Base-by-base conservation (phyloP, 2,329 filamentous ascomycete genomes). In the Verticillium zaregamsianum region DNA sequence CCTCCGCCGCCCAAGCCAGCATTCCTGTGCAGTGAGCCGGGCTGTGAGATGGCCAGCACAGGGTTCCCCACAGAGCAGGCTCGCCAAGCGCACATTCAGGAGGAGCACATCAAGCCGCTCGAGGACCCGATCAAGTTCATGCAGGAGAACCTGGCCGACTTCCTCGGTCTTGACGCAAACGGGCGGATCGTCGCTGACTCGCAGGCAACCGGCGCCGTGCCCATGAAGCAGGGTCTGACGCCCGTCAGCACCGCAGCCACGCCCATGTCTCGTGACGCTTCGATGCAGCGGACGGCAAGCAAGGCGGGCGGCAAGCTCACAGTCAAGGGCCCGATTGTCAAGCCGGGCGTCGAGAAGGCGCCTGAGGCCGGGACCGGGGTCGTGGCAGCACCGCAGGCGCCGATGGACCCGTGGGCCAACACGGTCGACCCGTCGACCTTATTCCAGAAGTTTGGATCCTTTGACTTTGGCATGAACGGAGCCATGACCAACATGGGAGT, bases 61-160 rank as follows among this genome's bases (percentile, higher is more conserved):
- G 82, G 79, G 0, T 88, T 88, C 66, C 68, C 79, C 2, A 84
- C 74, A 7, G 82, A 88, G 64, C 83, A 87, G 65, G 79, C 80
- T 14, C 76, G 82, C 57, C 79, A 80, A 60, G 69, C 73, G 12
- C 86, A 89, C 67, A 72, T 80, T 8, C 76, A 84, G n/a, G 82
- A 88, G 61, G 85, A 88, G 69, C 86, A 89, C 66, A 73, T 79
- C 25, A 82, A 80, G 68, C 86, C 86, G 6, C 73, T 76, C 52
- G 76, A 84, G 64, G 75, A 89, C 62, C 85, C 86, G 2, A 54
- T 79, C 61, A 82, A 81, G 65, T 89, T 82, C 68, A 73, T 78
- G 17, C 68, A 76, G 58, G 84, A 86, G 58, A 80, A 77, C 56
- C 69, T 88, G 37, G 79, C 80, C 0, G 65, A 76, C 15, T 73